Conservation (phyloP, 2,329 filamentous ascomycete species). For the Colletotrichum cordylinicola region DNA sequence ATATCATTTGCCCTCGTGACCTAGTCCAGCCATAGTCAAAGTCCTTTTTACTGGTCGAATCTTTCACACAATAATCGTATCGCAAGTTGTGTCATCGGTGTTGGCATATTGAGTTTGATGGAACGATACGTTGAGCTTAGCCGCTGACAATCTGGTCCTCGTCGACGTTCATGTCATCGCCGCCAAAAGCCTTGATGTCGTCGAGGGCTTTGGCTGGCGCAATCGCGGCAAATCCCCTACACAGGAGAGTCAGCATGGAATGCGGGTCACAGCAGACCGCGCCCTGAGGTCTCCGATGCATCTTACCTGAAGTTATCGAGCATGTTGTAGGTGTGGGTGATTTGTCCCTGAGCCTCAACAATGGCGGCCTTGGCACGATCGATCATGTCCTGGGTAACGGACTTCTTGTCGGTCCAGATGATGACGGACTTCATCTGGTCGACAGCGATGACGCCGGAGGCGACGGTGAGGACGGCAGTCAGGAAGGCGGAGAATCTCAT, state of each 20-base stretch:
- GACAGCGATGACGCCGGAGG: slow-evolving; percentile 66
- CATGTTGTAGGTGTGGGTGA: slow-evolving; percentile 76
- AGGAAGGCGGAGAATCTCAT: slow-evolving; percentile 70
- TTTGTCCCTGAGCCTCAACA: slow-evolving; percentile 71
- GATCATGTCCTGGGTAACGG: slow-evolving; percentile 68
- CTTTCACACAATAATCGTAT: background rate
- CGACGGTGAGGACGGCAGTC: slow-evolving; percentile 60
- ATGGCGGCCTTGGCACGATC: slow-evolving; percentile 76
- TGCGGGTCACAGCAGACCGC: background rate
- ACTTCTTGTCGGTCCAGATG: slow-evolving; percentile 75
- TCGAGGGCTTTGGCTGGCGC: slow-evolving; percentile 74
- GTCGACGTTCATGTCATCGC: slow-evolving; percentile 65
- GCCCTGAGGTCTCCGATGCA: background rate
- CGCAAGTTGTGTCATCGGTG: background rate
- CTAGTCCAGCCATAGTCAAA: slow-evolving; percentile 21
- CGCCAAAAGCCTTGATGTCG: slow-evolving; percentile 66
- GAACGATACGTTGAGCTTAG: background rate
- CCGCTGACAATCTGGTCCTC: slow-evolving; percentile 72
- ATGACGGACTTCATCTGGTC: slow-evolving; percentile 77
- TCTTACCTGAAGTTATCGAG: slow-evolving; percentile 56
- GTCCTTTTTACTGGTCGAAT: slow-evolving; percentile 5
- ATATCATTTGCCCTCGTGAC: slow-evolving; percentile 19
- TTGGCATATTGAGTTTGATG: background rate
- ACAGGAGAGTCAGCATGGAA: slow-evolving; percentile 29
- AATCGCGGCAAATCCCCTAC: slow-evolving; percentile 79